Evolutionary conservation across 495 filamentous ascomycete species (phyloP).

Genomic region (Gamarada debralockiae): DNA sequence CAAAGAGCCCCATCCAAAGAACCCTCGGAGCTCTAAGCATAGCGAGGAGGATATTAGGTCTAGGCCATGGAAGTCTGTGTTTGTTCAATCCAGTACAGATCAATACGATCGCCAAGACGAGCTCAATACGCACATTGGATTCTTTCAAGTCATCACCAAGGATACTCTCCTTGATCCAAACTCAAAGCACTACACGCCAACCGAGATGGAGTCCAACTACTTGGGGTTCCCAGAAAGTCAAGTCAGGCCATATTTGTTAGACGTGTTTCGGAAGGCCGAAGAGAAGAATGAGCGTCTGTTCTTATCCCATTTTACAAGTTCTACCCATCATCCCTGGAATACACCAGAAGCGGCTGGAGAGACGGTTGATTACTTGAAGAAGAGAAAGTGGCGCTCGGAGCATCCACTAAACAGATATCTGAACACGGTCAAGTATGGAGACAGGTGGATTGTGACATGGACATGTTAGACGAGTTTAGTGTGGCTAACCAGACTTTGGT

Average conservation of each 20-base stretch:
- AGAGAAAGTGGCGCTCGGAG: conserved; percentile 20
- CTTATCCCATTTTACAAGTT: conserved; percentile 42
- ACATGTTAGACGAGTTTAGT: conserved; percentile 42
- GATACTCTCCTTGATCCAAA: conserved; percentile 26
- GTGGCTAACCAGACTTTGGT: conserved; percentile 47
- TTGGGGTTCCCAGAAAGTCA: conserved; percentile 46
- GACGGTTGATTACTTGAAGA: conserved; percentile 33
- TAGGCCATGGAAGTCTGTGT: conserved; percentile 39
- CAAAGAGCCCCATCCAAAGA: conserved; percentile 26
- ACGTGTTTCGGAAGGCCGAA: conserved; percentile 38
- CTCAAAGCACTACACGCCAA: conserved; percentile 31
- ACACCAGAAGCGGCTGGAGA: conserved; percentile 34
- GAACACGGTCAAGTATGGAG: conserved; percentile 38
- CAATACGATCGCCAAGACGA: conserved; percentile 39
- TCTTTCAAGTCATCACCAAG: conserved; percentile 33
- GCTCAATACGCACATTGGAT: conserved; percentile 37
- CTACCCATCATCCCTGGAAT: conserved; percentile 43
- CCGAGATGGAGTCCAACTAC: conserved; percentile 37
- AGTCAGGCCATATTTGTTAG: conserved; percentile 36
- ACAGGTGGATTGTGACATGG: conserved; percentile 44
- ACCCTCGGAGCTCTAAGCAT: conserved; percentile 23
- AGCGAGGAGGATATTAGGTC: conserved; percentile 13
- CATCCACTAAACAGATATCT: conserved; percentile 35
- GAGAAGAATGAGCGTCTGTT: conserved; percentile 41
- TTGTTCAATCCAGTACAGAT: conserved; percentile 44